A percentile compares a stretch with the other conserved stretches of the same genome.
These are phyloP conservation scores for Coemansia sp. DNA, from an alignment of 192 early-diverging fungal species.

Conservation along the genomic window DNA sequence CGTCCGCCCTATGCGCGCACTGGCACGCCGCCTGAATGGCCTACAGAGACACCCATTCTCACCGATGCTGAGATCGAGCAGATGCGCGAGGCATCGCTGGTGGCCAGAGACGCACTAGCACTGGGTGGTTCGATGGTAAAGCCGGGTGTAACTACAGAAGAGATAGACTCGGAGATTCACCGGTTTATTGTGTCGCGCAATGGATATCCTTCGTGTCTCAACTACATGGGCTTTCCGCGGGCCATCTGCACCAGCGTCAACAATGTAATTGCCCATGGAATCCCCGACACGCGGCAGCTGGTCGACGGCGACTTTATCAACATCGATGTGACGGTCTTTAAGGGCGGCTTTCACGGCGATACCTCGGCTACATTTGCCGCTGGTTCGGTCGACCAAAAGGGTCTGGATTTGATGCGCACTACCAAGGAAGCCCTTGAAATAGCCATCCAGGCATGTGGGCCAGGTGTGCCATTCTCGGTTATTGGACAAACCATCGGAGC, in stretches of 20 bases:
- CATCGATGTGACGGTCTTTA: constrained; percentile 70
- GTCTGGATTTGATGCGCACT: constrained; percentile 53
- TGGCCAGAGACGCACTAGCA: constrained; percentile 59
- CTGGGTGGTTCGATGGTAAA: constrained; percentile 55
- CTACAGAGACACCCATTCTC: constrained; percentile 42
- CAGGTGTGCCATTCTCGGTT: constrained; percentile 62
- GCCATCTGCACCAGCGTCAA: constrained; percentile 80
- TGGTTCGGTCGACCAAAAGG: constrained; percentile 59
- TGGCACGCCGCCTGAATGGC: constrained; percentile 55
- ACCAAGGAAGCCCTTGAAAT: constrained; percentile 59
- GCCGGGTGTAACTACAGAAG: constrained; percentile 52
- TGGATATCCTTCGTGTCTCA: constrained; percentile 77
- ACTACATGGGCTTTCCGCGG: constrained; percentile 72
- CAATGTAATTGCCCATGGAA: constrained; percentile 83
- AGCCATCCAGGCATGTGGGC: constrained; percentile 67
- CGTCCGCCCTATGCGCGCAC: constrained; percentile 58
- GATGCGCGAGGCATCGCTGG: constrained; percentile 50
- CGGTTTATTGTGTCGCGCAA: constrained; percentile 49
- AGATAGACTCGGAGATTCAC: constrained; percentile 56
- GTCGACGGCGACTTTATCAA: constrained; percentile 72
- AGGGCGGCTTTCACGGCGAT: constrained; percentile 71
- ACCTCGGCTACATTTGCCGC: constrained; percentile 66
- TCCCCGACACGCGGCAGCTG: constrained; percentile 61
- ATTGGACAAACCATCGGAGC: constrained; percentile 68
- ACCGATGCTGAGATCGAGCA: constrained; percentile 38